phyloP scores from a whole-genome alignment of 352 stramenopile species.

The Phytopythium sindhum region DNA sequence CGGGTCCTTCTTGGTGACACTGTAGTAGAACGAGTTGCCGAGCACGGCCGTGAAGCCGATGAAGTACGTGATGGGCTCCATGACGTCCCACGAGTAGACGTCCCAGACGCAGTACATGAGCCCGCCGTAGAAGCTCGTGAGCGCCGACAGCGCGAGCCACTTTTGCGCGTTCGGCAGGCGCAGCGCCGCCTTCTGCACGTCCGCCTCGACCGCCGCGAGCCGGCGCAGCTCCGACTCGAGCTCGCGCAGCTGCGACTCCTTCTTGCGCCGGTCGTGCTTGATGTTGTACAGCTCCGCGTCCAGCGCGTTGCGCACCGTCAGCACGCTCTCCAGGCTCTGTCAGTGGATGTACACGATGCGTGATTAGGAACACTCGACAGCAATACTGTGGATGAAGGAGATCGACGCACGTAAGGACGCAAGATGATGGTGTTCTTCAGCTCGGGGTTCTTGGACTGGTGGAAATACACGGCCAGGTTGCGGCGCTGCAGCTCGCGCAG shows the following conservation, averaged over 20 bases:
- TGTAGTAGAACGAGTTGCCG: conserved; percentile 79
- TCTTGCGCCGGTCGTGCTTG: conserved; percentile 57
- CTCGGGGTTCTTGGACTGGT: conserved; percentile 59
- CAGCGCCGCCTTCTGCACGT: conserved; percentile 38
- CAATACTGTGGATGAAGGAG: background rate
- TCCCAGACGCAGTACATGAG: conserved; percentile 85
- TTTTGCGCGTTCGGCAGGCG: conserved; percentile 71
- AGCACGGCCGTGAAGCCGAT: conserved; percentile 86
- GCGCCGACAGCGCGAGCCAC: conserved; percentile 54
- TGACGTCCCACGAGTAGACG: conserved; percentile 88
- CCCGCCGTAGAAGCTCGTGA: conserved; percentile 65
- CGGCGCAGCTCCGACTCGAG: conserved; percentile 49
- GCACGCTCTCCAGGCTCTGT: conserved; percentile 66
- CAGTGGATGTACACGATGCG: background rate
- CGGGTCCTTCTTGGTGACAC: conserved; percentile 69
- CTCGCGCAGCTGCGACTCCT: conserved; percentile 45
- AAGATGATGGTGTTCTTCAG: conserved; percentile 69
- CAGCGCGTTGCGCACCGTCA: conserved; percentile 66
- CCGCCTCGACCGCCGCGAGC: conserved; percentile 36
- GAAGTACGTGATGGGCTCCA: conserved; percentile 90
- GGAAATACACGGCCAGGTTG: conserved; percentile 74
- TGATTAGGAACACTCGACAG: background rate
- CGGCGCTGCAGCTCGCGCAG: conserved; percentile 69
- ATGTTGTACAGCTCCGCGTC: conserved; percentile 76
- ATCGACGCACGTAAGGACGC: conserved; percentile 43